phyloP scores from a whole-genome alignment of 1,284 basidiomycete genomes.

The Austroboletus novae-zelandiae region DNA sequence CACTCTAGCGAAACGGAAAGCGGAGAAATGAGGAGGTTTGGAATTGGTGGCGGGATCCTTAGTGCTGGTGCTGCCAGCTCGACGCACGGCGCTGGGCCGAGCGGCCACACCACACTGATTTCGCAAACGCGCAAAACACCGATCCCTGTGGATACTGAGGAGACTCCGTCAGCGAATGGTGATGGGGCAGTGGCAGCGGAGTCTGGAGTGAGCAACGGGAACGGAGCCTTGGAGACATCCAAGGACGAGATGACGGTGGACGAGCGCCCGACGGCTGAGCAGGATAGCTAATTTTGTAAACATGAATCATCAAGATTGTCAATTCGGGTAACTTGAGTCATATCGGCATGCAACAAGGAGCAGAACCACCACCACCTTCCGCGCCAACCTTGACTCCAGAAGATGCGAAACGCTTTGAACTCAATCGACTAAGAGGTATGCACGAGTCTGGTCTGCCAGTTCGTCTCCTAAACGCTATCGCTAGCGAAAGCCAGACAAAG shows the following conservation, averaged over 20 bases:
- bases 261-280: constrained; percentile 14
- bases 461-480: constrained; percentile 14
- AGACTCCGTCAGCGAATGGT: constrained; percentile 33
- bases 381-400: constrained; percentile 30
- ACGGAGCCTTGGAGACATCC: constrained; percentile 11
- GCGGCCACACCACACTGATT: constrained; percentile 55
- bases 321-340: not conserved
- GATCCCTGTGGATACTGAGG: constrained; percentile 48
- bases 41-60: constrained; percentile 67
- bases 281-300: constrained; percentile 10
- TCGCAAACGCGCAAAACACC: constrained; percentile 40
- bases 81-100: constrained; percentile 70
- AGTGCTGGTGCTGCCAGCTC: constrained; percentile 51
- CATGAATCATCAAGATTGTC: constrained; percentile 17
- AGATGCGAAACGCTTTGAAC: constrained; percentile 37
- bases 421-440: constrained; percentile 54
- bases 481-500: constrained; percentile 58
- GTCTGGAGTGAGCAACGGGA: constrained; percentile 13
- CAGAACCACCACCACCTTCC: not conserved
- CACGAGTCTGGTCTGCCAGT: not conserved
- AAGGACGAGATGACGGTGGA: constrained; percentile 29
- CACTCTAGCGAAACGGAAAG: constrained; percentile 37
- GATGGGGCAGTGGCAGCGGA: constrained; percentile 26
- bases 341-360: constrained; percentile 12
- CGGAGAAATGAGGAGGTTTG: constrained; percentile 54